Evolutionary conservation across 768 basidiomycete genomes (phyloP).

Genomic region (Psilocybe cubensis): DNA sequence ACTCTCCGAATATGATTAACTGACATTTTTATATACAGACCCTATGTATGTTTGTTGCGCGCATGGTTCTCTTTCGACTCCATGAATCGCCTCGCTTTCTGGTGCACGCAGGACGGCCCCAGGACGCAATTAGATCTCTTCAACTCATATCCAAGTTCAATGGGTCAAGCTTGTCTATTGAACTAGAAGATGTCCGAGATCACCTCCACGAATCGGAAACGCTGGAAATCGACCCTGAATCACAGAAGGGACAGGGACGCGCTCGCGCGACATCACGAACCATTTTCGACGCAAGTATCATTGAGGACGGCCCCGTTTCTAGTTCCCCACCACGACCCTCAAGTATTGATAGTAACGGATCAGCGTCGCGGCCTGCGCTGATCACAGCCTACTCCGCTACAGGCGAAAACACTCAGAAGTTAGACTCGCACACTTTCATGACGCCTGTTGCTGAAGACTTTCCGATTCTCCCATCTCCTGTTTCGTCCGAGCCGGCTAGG

Average conservation of each 20-base stretch:
- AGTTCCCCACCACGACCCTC: neutral
- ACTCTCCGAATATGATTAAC: neutral
- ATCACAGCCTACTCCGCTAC: constrained; percentile 38
- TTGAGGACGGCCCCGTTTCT: constrained; percentile 25
- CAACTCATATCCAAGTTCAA: constrained; percentile 88
- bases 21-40: constrained; percentile 55
- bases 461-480: neutral
- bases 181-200: constrained; percentile 70
- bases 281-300: constrained; percentile 34
- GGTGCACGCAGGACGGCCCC: constrained; percentile 82
- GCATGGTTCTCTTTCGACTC: constrained; percentile 88
- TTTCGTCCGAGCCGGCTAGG: neutral
- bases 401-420: constrained; percentile 28
- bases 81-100: constrained; percentile 96
- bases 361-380: constrained; percentile 7
- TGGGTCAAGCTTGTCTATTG: constrained; percentile 69
- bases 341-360: constrained; percentile 14
- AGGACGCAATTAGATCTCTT: constrained; percentile 83
- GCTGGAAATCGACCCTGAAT: neutral
- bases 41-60: constrained; percentile 81
- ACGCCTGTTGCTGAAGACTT: constrained; percentile 24
- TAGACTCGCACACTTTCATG: constrained; percentile 32
- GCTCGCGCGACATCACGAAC: constrained; percentile 34
- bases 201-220: constrained; percentile 29
- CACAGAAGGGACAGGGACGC: constrained; percentile 8